Evolutionary conservation across 208 protist genomes (phyloP).

Genomic region (Leishmania braziliensis): DNA sequence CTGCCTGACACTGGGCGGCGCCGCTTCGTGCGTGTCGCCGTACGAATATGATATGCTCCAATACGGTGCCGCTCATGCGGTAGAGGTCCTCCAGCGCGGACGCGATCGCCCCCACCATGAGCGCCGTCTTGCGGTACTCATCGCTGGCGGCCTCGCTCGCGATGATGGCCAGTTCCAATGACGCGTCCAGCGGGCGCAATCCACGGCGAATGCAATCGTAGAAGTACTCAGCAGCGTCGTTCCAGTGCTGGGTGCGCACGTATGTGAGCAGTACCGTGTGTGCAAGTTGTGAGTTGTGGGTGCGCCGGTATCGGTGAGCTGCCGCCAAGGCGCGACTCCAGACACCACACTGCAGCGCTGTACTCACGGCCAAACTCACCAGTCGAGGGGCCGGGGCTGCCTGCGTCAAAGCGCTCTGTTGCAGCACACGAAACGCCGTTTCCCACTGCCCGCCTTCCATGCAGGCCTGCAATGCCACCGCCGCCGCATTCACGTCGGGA

Average conservation of each 20-base stretch:
- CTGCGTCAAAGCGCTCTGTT: constrained; percentile 64
- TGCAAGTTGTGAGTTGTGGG: constrained; percentile 50
- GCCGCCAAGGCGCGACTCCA: constrained; percentile 58
- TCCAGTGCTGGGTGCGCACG: constrained; percentile 48
- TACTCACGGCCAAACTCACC: constrained; percentile 49
- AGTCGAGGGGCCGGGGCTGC: constrained; percentile 42
- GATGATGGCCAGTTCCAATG: constrained; percentile 62
- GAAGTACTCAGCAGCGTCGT: constrained; percentile 77
- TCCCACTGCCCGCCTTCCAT: constrained; percentile 60
- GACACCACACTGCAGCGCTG: constrained; percentile 49
- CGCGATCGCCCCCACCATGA: constrained; percentile 64
- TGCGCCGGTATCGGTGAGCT: constrained; percentile 50
- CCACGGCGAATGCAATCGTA: constrained; percentile 66
- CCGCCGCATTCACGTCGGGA: constrained; percentile 50
- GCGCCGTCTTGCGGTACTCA: constrained; percentile 64
- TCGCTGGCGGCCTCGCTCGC: constrained; percentile 65
- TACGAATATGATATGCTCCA: constrained; percentile 77
- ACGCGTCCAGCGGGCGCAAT: constrained; percentile 56
- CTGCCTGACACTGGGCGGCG: constrained; percentile 1
- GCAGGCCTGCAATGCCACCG: constrained; percentile 69
- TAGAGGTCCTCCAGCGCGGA: constrained; percentile 82
- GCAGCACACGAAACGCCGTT: constrained; percentile 65
- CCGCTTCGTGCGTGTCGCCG: constrained; percentile 36
- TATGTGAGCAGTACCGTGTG: constrained; percentile 64
- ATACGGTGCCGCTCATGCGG: constrained; percentile 58